A percentile compares a stretch with the other conserved stretches of the same genome.
These are phyloP conservation scores for Pleurotus eryngii DNA, from an alignment of 768 basidiomycete species.

Conservation along the genomic window DNA sequence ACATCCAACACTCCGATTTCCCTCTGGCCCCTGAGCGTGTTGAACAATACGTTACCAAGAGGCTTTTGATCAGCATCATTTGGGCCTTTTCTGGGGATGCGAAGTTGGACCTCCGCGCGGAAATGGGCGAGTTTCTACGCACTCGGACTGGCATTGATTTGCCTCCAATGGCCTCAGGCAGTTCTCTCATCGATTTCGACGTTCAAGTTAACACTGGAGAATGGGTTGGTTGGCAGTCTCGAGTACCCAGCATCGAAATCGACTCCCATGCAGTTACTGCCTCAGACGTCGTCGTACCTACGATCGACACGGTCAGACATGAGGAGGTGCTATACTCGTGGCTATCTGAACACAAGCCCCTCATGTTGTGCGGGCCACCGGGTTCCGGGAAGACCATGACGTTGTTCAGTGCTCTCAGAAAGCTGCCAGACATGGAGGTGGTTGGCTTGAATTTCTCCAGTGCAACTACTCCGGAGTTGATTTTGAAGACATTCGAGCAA, in stretches of 20 bases:
- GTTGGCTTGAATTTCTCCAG: constrained; percentile 99
- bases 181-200: constrained; percentile 92
- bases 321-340: constrained; percentile 99
- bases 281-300: constrained; percentile 95
- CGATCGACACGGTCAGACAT: constrained; percentile 97
- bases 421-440: constrained; percentile 98
- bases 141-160: constrained; percentile 87
- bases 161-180: constrained; percentile 69
- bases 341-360: constrained; percentile 97
- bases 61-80: constrained; percentile 86
- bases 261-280: constrained; percentile 96
- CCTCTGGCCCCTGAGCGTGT: constrained; percentile 81
- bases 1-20: constrained; percentile 92
- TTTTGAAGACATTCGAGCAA: constrained; percentile 99
- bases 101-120: constrained; percentile 83
- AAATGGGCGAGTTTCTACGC: constrained; percentile 85
- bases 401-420: constrained; percentile 93
- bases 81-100: constrained; percentile 99
- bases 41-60: constrained; percentile 88
- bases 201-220: constrained; percentile 83
- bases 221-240: constrained; percentile 89
- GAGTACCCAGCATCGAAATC: constrained; percentile 93
- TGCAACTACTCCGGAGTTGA: constrained; percentile 96
- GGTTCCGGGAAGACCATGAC: constrained; percentile 99
- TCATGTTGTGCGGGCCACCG: constrained; percentile 98